Evolutionary conservation across 2,329 filamentous ascomycete genomes (phyloP).

Genomic region (Pseudogymnoascus sp.): DNA sequence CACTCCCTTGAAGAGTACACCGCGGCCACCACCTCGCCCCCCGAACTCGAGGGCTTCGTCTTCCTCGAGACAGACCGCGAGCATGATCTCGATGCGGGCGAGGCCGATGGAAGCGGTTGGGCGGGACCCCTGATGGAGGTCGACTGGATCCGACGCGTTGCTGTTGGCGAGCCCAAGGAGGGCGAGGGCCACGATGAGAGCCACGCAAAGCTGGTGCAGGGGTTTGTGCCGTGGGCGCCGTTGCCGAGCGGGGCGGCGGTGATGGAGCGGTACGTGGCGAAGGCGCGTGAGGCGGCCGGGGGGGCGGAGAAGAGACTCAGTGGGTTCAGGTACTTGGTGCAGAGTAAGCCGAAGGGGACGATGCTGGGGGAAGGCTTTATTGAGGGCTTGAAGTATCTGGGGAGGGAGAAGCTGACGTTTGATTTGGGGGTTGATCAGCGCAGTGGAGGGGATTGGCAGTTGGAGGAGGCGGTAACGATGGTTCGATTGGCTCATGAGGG

Average conservation of each 20-base stretch:
- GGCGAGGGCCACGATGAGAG: conserved; percentile 50
- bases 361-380: conserved; percentile 59
- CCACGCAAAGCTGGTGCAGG: conserved; percentile 53
- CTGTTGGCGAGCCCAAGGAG: conserved; percentile 47
- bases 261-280: conserved; percentile 57
- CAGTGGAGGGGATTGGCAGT: conserved; percentile 64
- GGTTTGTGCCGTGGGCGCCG: conserved; percentile 80
- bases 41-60: conserved; percentile 60
- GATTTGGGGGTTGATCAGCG: conserved; percentile 80
- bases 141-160: conserved; percentile 58
- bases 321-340: conserved; percentile 76
- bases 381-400: conserved; percentile 57
- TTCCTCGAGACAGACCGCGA: conserved; percentile 77
- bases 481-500: conserved; percentile 58
- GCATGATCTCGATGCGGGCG: conserved; percentile 45
- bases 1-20: conserved; percentile 26
- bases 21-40: conserved; percentile 23
- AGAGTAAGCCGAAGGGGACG: conserved; percentile 62
- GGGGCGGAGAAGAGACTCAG: conserved; percentile 51
- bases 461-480: conserved; percentile 64
- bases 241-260: conserved; percentile 54
- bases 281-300: conserved; percentile 55
- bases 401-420: conserved; percentile 58
- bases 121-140: conserved; percentile 64
- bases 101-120: conserved; percentile 50